phyloP scores from a whole-genome alignment of 2,329 filamentous ascomycete species.

The Trichocomaceae sp. region DNA sequence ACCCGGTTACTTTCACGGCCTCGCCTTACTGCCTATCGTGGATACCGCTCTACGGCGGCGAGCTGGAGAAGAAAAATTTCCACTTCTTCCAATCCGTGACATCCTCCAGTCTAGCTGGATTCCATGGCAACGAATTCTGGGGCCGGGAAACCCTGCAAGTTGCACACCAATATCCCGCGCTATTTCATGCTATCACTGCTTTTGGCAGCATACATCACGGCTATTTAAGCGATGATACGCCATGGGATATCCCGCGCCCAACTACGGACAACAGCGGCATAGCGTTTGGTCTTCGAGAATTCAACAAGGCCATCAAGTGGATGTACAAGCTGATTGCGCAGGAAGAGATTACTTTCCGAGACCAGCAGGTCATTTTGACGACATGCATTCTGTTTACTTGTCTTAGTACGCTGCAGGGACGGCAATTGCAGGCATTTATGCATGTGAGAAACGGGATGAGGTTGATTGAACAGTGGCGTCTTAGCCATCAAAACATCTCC shows the following conservation, averaged over 20 bases:
- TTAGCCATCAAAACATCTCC: background rate
- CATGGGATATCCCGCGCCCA: slow-evolving; percentile 1
- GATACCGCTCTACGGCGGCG: slow-evolving; percentile 7
- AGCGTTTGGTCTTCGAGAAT: slow-evolving; percentile 9
- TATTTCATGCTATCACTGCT: slow-evolving; percentile 11
- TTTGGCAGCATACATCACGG: slow-evolving; percentile 10
- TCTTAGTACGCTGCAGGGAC: slow-evolving; percentile 4
- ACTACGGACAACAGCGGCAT: background rate
- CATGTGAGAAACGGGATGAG: slow-evolving; percentile 11
- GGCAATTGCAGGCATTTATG: slow-evolving; percentile 12
- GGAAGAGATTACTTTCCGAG: background rate
- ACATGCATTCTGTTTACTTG: slow-evolving; percentile 9
- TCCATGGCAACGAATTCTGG: slow-evolving; percentile 8
- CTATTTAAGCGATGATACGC: slow-evolving; percentile 9
- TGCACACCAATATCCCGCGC: slow-evolving; percentile 10
- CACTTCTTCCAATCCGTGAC: slow-evolving; percentile 12
- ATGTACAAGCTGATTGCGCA: slow-evolving; percentile 6
- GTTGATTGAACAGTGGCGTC: slow-evolving; percentile 10
- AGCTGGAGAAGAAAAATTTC: slow-evolving; percentile 8
- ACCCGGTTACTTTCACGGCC: background rate
- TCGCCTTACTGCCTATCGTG: background rate
- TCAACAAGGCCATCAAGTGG: slow-evolving; percentile 11
- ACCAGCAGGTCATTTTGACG: slow-evolving; percentile 11
- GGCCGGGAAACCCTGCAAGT: slow-evolving; percentile 3
- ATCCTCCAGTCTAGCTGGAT: slow-evolving; percentile 1